phyloP scores from a whole-genome alignment of 2,329 filamentous ascomycete genomes.

The Fusarium hainanense region DNA sequence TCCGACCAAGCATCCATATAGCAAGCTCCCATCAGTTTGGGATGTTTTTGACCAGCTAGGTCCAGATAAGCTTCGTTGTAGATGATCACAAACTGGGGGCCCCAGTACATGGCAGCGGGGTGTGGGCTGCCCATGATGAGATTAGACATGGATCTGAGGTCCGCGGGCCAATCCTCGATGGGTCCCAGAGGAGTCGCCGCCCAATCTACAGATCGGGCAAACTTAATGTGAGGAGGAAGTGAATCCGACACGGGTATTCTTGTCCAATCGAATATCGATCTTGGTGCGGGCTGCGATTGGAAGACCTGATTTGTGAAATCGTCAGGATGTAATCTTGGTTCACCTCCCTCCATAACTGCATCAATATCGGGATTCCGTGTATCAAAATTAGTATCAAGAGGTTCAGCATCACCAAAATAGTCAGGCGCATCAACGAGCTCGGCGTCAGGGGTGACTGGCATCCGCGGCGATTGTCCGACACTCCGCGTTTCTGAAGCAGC shows the following conservation, averaged over 20 bases:
- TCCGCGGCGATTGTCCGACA: conserved; percentile 52
- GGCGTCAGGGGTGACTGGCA: conserved; percentile 49
- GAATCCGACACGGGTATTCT: conserved; percentile 71
- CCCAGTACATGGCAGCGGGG: conserved; percentile 84
- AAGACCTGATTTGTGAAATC: conserved; percentile 57
- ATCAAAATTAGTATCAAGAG: conserved; percentile 20
- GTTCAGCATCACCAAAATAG: conserved; percentile 56
- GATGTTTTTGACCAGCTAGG: conserved; percentile 81
- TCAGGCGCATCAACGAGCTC: conserved; percentile 51
- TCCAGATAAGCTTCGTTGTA: conserved; percentile 80
- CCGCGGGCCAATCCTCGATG: conserved; percentile 77
- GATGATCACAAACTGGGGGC: conserved; percentile 72
- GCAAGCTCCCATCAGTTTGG: conserved; percentile 76
- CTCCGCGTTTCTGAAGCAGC: conserved; percentile 50
- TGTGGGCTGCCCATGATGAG: conserved; percentile 83
- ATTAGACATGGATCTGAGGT: conserved; percentile 82
- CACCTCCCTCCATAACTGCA: conserved; percentile 45
- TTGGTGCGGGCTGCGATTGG: conserved; percentile 48
- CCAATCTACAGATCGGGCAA: conserved; percentile 80
- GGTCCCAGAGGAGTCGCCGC: conserved; percentile 77
- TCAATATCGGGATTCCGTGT: conserved; percentile 20
- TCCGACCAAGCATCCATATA: conserved; percentile 78
- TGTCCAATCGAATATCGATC: conserved; percentile 83
- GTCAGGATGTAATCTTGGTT: conserved; percentile 52
- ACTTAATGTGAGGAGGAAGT: conserved; percentile 76